These are phyloP conservation scores for Metschnikowia hibisci DNA, from an alignment of 805 yeast genomes.

Conservation along the genomic window DNA sequence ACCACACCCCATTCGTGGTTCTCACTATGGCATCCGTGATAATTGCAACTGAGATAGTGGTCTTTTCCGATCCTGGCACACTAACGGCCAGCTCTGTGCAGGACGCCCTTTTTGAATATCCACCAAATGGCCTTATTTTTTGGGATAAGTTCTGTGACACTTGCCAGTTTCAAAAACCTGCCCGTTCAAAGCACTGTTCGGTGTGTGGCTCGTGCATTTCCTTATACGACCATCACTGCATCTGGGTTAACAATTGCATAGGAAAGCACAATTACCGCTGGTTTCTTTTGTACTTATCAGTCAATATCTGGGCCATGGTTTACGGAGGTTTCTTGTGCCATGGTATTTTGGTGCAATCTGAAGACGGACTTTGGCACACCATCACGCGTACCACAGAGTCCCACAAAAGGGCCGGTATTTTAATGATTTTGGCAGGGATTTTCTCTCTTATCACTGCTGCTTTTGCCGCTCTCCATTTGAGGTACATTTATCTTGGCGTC, in stretches of 20 bases:
- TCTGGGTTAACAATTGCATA: conserved; percentile 70
- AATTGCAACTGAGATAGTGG: conserved; percentile 34
- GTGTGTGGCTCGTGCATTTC: conserved; percentile 54
- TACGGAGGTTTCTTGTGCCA: conserved; percentile 41
- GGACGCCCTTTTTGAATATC: conserved; percentile 19
- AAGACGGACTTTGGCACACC: conserved; percentile 19
- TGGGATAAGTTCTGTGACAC: conserved; percentile 46
- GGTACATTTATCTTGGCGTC: conserved; percentile 58
- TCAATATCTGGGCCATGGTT: conserved; percentile 38
- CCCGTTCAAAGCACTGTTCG: conserved; percentile 61
- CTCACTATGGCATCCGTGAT: conserved; percentile 32
- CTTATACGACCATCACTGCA: conserved; percentile 57
- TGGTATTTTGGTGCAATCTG: neutral
- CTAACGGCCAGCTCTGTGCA: conserved; percentile 15
- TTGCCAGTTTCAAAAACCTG: conserved; percentile 48
- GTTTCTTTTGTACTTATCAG: conserved; percentile 50
- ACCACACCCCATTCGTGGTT: conserved; percentile 22
- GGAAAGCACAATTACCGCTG: conserved; percentile 62
- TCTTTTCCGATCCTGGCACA: conserved; percentile 43
- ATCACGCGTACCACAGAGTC: conserved; percentile 25
- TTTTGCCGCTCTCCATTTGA: conserved; percentile 36
- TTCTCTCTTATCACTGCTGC: conserved; percentile 40
- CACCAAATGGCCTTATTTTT: conserved; percentile 51
- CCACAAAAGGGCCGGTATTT: conserved; percentile 40
- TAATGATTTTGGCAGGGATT: conserved; percentile 42